Percentiles rank a stretch among this genome's conserved stretches.
These are phyloP conservation scores for Chenopodium suecicum DNA, from an alignment of 148 eudicot species.

Conservation along the genomic window DNA sequence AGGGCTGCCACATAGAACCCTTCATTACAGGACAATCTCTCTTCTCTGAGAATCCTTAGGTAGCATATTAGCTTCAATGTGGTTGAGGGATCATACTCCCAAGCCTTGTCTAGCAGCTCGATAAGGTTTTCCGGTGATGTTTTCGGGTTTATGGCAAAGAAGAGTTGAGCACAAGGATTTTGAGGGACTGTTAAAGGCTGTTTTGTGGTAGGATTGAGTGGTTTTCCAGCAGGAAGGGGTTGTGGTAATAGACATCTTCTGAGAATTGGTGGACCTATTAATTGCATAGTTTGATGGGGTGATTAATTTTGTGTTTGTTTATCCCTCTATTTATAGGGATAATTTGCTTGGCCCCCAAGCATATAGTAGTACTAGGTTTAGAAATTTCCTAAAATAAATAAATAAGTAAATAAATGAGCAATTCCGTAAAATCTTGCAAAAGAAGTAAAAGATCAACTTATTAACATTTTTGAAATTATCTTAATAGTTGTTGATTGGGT, in stretches of 20 bases:
- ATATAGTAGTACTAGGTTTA: neutral
- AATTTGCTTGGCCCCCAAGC: constrained; percentile 15
- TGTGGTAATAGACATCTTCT: constrained; percentile 1
- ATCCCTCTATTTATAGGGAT: neutral
- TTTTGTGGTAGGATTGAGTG: neutral
- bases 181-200: constrained; percentile 13
- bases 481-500: too few relatives aligned
- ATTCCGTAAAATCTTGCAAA: neutral
- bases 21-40: constrained; percentile 6
- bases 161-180: constrained; percentile 23
- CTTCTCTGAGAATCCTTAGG: constrained; percentile 14
- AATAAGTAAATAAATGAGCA: too few relatives aligned
- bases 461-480: neutral
- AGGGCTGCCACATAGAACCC: constrained; percentile 23
- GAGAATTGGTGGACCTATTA: constrained; percentile 29
- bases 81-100: constrained; percentile 23
- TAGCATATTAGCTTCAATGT: constrained; percentile 15
- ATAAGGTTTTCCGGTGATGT: constrained; percentile 5
- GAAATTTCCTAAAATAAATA: too few relatives aligned
- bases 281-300: constrained; percentile 9
- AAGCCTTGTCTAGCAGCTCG: constrained; percentile 5
- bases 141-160: constrained; percentile 16
- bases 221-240: neutral
- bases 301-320: neutral
- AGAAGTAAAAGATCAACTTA: too few relatives aligned